These are phyloP conservation scores for Tinospora cordifolia DNA, from an alignment of 164 flowering plant genomes.

Conservation along the genomic window DNA sequence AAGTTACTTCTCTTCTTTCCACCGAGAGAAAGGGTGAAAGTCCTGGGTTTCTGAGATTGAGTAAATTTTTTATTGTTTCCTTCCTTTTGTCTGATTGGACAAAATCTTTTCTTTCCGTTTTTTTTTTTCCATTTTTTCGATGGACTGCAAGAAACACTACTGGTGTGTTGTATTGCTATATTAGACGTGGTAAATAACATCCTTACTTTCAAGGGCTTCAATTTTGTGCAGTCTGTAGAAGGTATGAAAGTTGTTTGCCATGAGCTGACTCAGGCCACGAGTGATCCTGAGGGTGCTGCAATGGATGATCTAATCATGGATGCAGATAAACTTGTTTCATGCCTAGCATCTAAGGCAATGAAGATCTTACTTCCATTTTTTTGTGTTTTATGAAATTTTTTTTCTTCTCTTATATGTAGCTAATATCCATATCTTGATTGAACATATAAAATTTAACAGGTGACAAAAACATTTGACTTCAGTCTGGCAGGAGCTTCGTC, in stretches of 20 bases:
- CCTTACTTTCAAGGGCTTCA: background rate
- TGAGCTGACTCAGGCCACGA: constrained; percentile 74
- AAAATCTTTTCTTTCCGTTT: too few relatives aligned
- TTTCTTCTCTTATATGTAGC: background rate
- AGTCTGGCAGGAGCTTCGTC: constrained; percentile 92
- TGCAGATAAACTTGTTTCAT: constrained; percentile 86
- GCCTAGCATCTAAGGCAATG: constrained; percentile 79
- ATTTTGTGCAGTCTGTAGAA: constrained; percentile 75
- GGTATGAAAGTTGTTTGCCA: constrained; percentile 98
- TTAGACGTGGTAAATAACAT: background rate
- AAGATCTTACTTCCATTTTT: background rate
- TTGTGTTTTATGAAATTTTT: background rate
- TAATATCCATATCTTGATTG: background rate
- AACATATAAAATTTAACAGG: constrained; percentile 33
- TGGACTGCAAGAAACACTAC: background rate
- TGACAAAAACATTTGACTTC: constrained; percentile 85
- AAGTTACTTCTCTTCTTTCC: too few relatives aligned
- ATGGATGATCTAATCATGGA: constrained; percentile 84
- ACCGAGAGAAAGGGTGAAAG: too few relatives aligned
- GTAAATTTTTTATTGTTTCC: too few relatives aligned
- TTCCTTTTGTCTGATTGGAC: too few relatives aligned
- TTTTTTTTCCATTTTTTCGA: too few relatives aligned
- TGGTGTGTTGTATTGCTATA: background rate
- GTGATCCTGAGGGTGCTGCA: constrained; percentile 71
- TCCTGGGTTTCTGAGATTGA: too few relatives aligned